phyloP scores from a whole-genome alignment of 2,329 filamentous ascomycete genomes.

The Botrytis medusae region DNA sequence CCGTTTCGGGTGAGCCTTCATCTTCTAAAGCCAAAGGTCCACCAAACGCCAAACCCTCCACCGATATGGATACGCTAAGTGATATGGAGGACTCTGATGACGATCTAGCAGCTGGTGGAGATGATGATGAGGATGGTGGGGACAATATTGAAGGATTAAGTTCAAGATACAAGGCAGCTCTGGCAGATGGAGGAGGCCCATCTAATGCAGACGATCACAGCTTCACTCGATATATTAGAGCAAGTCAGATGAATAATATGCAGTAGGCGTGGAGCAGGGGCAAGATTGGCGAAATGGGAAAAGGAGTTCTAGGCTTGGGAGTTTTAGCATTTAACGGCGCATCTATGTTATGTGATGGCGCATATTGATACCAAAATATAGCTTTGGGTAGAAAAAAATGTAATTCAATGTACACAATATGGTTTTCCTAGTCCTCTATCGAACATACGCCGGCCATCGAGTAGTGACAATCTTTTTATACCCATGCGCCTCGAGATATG shows the following conservation, averaged over 20 bases:
- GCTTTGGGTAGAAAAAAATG: conserved; percentile 5
- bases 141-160: conserved; percentile 63
- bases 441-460: conserved; percentile 10
- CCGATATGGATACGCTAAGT: conserved; percentile 42
- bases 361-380: conserved; percentile 21
- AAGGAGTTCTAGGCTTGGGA: conserved; percentile 27
- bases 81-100: conserved; percentile 48
- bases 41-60: conserved; percentile 25
- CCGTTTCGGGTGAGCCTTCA: conserved; percentile 48
- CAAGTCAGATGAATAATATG: conserved; percentile 38
- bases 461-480: conserved; percentile 16
- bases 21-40: conserved; percentile 39
- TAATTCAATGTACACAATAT: conserved; percentile 13
- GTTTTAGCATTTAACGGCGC: conserved; percentile 38
- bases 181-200: conserved; percentile 55
- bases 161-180: conserved; percentile 72
- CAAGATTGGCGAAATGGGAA: conserved; percentile 18
- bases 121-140: conserved; percentile 48
- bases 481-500: conserved; percentile 24
- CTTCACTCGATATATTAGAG: conserved; percentile 39
- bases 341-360: conserved; percentile 31
- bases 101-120: conserved; percentile 57
- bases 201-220: conserved; percentile 38
- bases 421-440: not conserved
- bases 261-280: conserved; percentile 27